Percentiles rank a stretch among this genome's conserved stretches.
These are phyloP conservation scores for Leptoxyphium fumago DNA, from an alignment of 2,329 filamentous ascomycete genomes.

Conservation along the genomic window DNA sequence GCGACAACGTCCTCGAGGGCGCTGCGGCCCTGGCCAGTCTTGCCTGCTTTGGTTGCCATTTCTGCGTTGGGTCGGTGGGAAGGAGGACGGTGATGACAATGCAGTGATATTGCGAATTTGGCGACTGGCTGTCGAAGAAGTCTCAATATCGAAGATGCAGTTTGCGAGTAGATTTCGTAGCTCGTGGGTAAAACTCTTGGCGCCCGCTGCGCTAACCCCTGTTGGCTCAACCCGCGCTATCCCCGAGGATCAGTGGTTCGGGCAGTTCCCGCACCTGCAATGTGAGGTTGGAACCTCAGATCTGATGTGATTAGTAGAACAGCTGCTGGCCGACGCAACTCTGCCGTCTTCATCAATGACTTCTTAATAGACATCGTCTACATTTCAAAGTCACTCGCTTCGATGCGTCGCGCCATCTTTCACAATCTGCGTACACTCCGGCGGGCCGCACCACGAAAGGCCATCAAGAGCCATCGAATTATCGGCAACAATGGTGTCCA, in stretches of 20 bases:
- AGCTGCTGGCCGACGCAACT: not conserved
- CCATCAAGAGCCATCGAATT: constrained; percentile 35
- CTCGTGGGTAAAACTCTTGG: constrained; percentile 3
- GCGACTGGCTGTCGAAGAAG: not conserved
- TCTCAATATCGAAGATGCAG: not conserved
- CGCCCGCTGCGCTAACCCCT: not conserved
- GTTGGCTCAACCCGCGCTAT: too few relatives aligned
- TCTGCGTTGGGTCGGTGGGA: constrained; percentile 25
- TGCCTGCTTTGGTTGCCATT: constrained; percentile 32
- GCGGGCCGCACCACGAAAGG: constrained; percentile 44
- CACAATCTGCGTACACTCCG: constrained; percentile 54
- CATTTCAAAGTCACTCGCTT: constrained; percentile 7
- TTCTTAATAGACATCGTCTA: not conserved
- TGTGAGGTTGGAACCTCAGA: not conserved
- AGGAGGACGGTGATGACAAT: constrained; percentile 3
- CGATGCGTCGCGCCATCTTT: constrained; percentile 61
- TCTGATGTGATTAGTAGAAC: not conserved
- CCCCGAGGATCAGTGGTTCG: too few relatives aligned
- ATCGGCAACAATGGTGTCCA: constrained; percentile 29
- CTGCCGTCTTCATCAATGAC: not conserved
- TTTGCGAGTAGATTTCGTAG: not conserved
- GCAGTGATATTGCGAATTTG: constrained; percentile 1
- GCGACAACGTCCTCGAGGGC: constrained; percentile 98
- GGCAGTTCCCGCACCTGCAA: too few relatives aligned
- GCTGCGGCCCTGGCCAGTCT: constrained; percentile 58